Evolutionary conservation across 2,329 filamentous ascomycete species (phyloP), one percentile per base, ranked within the genome.

Genomic region (Xylaria sp.): DNA sequence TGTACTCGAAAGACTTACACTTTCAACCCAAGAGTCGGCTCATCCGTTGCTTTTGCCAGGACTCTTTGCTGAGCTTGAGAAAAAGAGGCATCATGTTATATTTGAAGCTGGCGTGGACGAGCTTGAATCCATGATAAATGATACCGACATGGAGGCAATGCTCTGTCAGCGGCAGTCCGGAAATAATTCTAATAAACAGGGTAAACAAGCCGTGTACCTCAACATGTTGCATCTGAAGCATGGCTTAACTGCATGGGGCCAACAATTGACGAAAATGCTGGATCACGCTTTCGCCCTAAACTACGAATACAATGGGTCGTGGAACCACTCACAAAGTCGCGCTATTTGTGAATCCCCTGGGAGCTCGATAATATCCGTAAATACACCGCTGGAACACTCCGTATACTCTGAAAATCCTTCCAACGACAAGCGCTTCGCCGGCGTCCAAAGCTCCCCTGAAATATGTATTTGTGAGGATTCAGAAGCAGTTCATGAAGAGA

Each of bases 31-130:
- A 5, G 20, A 25, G 10, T 20, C 23, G 18, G 13, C 8, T 10
- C 56, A 58, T 48, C 39, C 37, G 2, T 31, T 58, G 20, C 20
- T 58, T 15, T 34, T 58, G 13, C 20, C 39, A 46, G 56, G 56
- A 48, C 44, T 58, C 23, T 12, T 58, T 9, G 39, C 13, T 1
- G 56, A 58, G 39, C 41, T 58, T 28, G 56, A 58, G 39, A 46
- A 37, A 28, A 58, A 25, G 39, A 39, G 56, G 9, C 56, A 58
- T 28, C 9, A 28, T 3, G 4, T 28, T 1, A 28, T 58, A 46
- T 20, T 58, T 13, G 39, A 58, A 41, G 55, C 39, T 25, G 41
- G 39, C 20, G 34, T 44, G 6, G 55, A 57, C 55, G 55, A 57
- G 41, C 13, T 57, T 20, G 55, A 57, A n/a, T n/a, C 55, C 13